Percentiles rank a stretch among this genome's conserved stretches.
These are phyloP conservation scores for Citrullus colocynthis DNA, from an alignment of 306 rosid species.

Conservation along the genomic window DNA sequence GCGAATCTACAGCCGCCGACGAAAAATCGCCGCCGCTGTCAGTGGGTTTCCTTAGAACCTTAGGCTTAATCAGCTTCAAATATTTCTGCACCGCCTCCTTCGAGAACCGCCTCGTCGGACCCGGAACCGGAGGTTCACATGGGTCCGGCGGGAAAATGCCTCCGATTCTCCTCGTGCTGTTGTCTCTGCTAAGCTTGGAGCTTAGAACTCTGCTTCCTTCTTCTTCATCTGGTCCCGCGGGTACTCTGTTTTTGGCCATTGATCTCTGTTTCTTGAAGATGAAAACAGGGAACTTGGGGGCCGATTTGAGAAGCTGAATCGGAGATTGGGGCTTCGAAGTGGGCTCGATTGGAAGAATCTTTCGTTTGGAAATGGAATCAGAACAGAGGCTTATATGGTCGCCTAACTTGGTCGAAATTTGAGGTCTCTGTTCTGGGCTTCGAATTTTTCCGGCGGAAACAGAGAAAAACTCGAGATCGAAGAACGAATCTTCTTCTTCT, in stretches of 20 bases:
- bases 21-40: slow-evolving; percentile 18
- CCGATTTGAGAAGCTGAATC: slow-evolving; percentile 69
- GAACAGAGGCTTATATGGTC: not conserved
- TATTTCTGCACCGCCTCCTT: slow-evolving; percentile 58
- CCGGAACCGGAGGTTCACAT: not conserved
- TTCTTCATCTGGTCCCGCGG: not conserved
- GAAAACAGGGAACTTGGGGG: slow-evolving; percentile 55
- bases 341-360: slow-evolving; percentile 71
- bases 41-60: slow-evolving; percentile 32
- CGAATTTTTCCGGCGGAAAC: slow-evolving; percentile 14
- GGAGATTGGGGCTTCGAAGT: slow-evolving; percentile 71
- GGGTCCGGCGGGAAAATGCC: slow-evolving; percentile 30
- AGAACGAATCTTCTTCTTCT: slow-evolving; percentile 68
- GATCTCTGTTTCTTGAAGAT: slow-evolving; percentile 39
- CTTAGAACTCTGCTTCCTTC: slow-evolving; percentile 3
- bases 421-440: not conserved
- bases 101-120: slow-evolving; percentile 29
- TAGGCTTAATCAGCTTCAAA: slow-evolving; percentile 58
- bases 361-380: slow-evolving; percentile 62
- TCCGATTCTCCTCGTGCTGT: slow-evolving; percentile 21
- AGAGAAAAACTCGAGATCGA: slow-evolving; percentile 58
- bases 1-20: slow-evolving; percentile 19
- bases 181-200: slow-evolving; percentile 14
- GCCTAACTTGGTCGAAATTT: not conserved
- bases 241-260: slow-evolving; percentile 4